Percentiles rank a stretch among this genome's conserved stretches.
Evolutionary conservation across 2,329 filamentous ascomycete species (phyloP).

Genomic region (Didymosphaeria variabile): DNA sequence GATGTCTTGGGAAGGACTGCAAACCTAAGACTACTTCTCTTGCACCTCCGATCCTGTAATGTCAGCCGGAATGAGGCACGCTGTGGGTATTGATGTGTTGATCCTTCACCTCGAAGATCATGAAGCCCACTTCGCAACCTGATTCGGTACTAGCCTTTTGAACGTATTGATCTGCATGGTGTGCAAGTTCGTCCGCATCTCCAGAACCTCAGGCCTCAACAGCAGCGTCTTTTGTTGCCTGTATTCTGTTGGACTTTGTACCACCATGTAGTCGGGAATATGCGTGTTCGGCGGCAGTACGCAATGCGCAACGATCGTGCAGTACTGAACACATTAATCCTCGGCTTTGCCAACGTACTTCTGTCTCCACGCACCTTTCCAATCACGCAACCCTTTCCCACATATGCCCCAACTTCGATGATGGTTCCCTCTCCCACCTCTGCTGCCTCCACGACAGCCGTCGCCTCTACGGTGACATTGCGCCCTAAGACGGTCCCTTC

Average conservation of each 20-base stretch:
- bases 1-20: not conserved
- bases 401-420: slow-evolving; percentile 43
- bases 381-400: slow-evolving; percentile 47
- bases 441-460: slow-evolving; percentile 51
- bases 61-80: not conserved
- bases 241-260: slow-evolving; percentile 51
- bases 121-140: slow-evolving; percentile 46
- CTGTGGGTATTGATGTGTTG: not conserved
- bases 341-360: not conserved
- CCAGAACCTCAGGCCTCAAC: slow-evolving; percentile 38
- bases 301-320: slow-evolving; percentile 53
- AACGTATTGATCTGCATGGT: slow-evolving; percentile 48
- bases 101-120: not conserved
- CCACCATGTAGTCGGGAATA: slow-evolving; percentile 57
- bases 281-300: slow-evolving; percentile 47
- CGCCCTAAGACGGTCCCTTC: slow-evolving; percentile 50
- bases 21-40: not conserved
- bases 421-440: slow-evolving; percentile 49
- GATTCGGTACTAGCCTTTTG: slow-evolving; percentile 46
- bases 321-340: slow-evolving; percentile 45
- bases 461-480: slow-evolving; percentile 56
- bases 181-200: slow-evolving; percentile 41
- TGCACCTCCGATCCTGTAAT: not conserved
- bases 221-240: slow-evolving; percentile 52
- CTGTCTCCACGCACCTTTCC: slow-evolving; percentile 49